Base-by-base conservation (phyloP, 352 stramenopile genomes). In the Pythium sp. region DNA sequence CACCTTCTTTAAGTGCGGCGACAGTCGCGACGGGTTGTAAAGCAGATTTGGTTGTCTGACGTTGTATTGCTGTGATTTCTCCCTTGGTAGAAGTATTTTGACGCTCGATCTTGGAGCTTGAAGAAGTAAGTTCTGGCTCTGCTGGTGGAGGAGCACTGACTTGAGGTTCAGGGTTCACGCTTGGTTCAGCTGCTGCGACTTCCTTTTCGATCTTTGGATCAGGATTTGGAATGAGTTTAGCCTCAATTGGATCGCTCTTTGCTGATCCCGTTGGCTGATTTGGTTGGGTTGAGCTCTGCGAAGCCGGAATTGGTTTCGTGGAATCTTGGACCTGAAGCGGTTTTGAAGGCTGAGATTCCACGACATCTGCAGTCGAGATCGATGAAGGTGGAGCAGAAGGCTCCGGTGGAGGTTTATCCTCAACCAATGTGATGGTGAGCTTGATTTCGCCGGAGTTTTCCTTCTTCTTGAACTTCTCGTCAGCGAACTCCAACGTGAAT, bases 391-490 rank as follows among this genome's bases (percentile, higher is more conserved):
- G 22, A 26, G 20, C n/a, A 12, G 34, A n/a, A 12, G 7, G n/a
- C 22, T n/a, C 15, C 41, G 65, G 62, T 3, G 26, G 36, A 8
- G 30, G 22, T 2, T 32, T 22, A 8, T 65, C 46, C 7, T 82
- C 75, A 14, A 86, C 57, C 26, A 88, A 53, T 5, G 65, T 74
- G 41, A 86, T 81, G 26, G 77, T 84, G 15, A 88, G 66, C 59
- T 79, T 68, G 22, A 88, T 49, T 46, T 86, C 77, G 14, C 77
- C 77, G 0, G 58, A 61, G 3, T 67, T 36, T 22, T 73, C 73
- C 49, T 74, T 82, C 36, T 72, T 81, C 69, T 87, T 84, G 54
- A 82, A 65, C 36, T 77, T 79, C 53, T 83, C 74, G 41, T 84
- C 77, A 9, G 62, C 64, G 58, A 76, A 88, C 26, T 84, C 76